Percentiles rank a stretch among this genome's conserved stretches.
Evolutionary conservation across 2,329 filamentous ascomycete species (phyloP).

Genomic region (Scedosporium apiospermum): DNA sequence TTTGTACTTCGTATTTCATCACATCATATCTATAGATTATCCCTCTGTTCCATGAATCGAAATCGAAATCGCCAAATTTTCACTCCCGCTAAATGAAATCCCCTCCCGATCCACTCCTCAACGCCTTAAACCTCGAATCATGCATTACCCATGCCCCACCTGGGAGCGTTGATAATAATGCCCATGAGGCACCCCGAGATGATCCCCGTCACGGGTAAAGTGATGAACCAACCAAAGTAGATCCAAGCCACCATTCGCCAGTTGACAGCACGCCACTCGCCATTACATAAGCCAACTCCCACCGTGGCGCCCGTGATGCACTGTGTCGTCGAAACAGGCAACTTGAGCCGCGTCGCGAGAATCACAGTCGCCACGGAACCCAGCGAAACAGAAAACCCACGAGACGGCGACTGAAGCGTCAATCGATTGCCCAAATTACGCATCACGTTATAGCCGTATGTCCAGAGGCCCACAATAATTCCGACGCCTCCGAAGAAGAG

Average conservation of each 20-base stretch:
- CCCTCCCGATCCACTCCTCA: too few relatives aligned
- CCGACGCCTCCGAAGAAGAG: slow-evolving; percentile 42
- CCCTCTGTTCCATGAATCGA: too few relatives aligned
- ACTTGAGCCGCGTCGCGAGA: slow-evolving; percentile 49
- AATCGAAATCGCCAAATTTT: too few relatives aligned
- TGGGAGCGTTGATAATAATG: slow-evolving; percentile 52
- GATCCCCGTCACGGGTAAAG: slow-evolving; percentile 45
- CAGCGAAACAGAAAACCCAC: slow-evolving; percentile 52
- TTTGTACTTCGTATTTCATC: too few relatives aligned
- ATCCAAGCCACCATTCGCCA: slow-evolving; percentile 54
- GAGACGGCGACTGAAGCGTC: slow-evolving; percentile 51
- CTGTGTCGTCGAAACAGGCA: slow-evolving; percentile 56
- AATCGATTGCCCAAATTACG: slow-evolving; percentile 51
- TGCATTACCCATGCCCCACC: slow-evolving; percentile 21
- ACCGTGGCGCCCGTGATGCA: slow-evolving; percentile 55
- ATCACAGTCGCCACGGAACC: slow-evolving; percentile 54
- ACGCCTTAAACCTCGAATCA: too few relatives aligned
- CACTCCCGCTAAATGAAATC: too few relatives aligned
- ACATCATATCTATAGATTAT: too few relatives aligned
- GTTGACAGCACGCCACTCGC: slow-evolving; percentile 49
- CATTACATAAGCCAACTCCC: slow-evolving; percentile 53
- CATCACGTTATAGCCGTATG: slow-evolving; percentile 57
- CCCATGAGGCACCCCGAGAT: slow-evolving; percentile 53
- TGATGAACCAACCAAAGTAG: slow-evolving; percentile 51
- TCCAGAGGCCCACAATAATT: slow-evolving; percentile 48